phyloP scores from a whole-genome alignment of 371 early-diverging fungal genomes.

The Apophysomyces variabilis region DNA sequence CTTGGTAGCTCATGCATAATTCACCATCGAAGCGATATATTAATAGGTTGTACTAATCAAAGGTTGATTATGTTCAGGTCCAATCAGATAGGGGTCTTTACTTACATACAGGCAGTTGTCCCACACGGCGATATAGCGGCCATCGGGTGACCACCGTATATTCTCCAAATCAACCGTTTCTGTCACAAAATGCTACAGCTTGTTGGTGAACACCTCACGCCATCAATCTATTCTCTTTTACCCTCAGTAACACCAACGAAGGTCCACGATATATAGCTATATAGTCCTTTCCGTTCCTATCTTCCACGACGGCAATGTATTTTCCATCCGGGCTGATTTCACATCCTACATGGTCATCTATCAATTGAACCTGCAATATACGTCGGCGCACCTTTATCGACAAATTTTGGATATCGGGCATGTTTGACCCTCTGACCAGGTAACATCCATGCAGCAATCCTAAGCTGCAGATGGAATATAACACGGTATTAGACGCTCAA shows the following conservation, averaged over 20 bases:
- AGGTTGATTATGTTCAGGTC: not conserved
- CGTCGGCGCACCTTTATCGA: slow-evolving; percentile 48
- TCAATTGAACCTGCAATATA: not conserved
- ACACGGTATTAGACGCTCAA: not conserved
- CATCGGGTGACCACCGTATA: slow-evolving; percentile 86
- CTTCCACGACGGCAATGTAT: slow-evolving; percentile 69
- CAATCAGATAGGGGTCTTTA: not conserved
- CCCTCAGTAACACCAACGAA: slow-evolving; percentile 66
- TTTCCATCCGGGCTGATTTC: slow-evolving; percentile 67
- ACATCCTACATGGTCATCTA: slow-evolving; percentile 37
- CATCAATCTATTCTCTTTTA: slow-evolving; percentile 15
- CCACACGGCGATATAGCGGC: slow-evolving; percentile 76
- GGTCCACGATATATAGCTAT: slow-evolving; percentile 70
- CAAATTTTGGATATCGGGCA: slow-evolving; percentile 68
- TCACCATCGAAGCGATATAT: slow-evolving; percentile 76
- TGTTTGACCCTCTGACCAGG: slow-evolving; percentile 51
- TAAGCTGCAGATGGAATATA: slow-evolving; percentile 42
- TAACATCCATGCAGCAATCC: slow-evolving; percentile 66
- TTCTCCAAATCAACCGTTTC: slow-evolving; percentile 74
- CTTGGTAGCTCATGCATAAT: slow-evolving; percentile 50
- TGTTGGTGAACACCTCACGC: slow-evolving; percentile 5
- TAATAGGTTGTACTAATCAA: slow-evolving; percentile 61
- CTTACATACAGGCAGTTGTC: slow-evolving; percentile 62
- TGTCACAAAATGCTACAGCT: slow-evolving; percentile 59
- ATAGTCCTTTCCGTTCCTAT: slow-evolving; percentile 70